A percentile compares a stretch with the other conserved stretches of the same genome.
phyloP scores from a whole-genome alignment of 331 rosid genomes.

The Prunus yedoensis region DNA sequence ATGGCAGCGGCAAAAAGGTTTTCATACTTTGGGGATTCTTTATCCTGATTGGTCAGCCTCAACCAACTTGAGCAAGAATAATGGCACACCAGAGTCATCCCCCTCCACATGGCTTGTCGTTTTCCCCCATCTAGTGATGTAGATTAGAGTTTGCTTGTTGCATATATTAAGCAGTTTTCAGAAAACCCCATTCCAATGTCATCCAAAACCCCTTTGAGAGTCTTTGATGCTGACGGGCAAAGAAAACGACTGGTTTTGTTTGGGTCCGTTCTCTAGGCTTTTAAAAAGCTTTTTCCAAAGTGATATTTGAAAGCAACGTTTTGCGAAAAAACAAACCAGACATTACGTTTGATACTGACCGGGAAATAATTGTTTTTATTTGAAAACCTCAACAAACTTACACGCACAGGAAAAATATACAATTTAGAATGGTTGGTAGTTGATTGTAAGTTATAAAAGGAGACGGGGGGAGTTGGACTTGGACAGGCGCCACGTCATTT shows the following conservation, averaged over 20 bases:
- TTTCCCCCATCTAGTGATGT: constrained; percentile 31
- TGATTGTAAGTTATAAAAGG: not conserved
- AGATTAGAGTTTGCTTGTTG: constrained; percentile 25
- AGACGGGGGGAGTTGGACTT: not conserved
- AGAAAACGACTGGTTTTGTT: constrained; percentile 46
- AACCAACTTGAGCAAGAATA: constrained; percentile 9
- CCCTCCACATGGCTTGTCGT: constrained; percentile 56
- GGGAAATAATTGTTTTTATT: constrained; percentile 25
- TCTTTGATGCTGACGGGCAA: constrained; percentile 41
- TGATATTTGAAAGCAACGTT: constrained; percentile 50
- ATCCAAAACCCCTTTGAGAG: constrained; percentile 44
- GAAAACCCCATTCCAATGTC: constrained; percentile 35
- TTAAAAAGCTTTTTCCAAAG: constrained; percentile 23
- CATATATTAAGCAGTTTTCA: constrained; percentile 32
- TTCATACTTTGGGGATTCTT: constrained; percentile 5
- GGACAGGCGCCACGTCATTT: constrained; percentile 48
- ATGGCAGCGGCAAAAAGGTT: not conserved
- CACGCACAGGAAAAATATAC: not conserved
- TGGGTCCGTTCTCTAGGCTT: constrained; percentile 28
- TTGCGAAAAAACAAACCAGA: constrained; percentile 31
- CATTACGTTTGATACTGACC: constrained; percentile 29
- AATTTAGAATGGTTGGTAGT: constrained; percentile 20
- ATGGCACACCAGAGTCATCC: constrained; percentile 25
- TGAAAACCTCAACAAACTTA: constrained; percentile 22
- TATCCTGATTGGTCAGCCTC: constrained; percentile 23